Evolutionary conservation across 371 early-diverging fungal genomes (phyloP), one percentile per base, ranked within the genome.

Genomic region (Circinella minor): DNA sequence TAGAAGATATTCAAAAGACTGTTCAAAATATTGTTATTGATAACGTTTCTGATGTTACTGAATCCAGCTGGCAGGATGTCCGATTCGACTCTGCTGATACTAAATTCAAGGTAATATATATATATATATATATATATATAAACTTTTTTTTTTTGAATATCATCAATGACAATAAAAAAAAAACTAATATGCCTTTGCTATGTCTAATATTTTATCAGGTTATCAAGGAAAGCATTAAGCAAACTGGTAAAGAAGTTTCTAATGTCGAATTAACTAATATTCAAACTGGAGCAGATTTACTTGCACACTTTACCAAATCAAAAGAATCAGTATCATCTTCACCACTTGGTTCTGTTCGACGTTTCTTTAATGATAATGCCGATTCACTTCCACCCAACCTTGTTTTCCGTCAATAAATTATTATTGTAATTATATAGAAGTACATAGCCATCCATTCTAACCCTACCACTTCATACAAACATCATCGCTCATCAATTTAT

Each of bases 231-330:
- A 74, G 72, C 46, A 84, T 84, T 18, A 70, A 76, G 51, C 74
- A 80, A 66, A 72, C 76, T 10, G 84, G 84, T 27, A 77, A 75
- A 68, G 82, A 81, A 38, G 74, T 84, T 10, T 79, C 82, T 34
- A 80, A 80, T 61, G 55, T 68, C 55, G 65, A 78, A 63, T 67
- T 84, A 61, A 76, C 78, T 55, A 65, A 70, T 18, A 75, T 84
- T 10, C 59, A 73, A 17, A 75, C 79, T 14, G 79, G 71, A n/a
- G 61, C 65, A 3, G 81, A 81, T 62, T 61, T 81, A 36, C 55
- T 84, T 51, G 70, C 62, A 11, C 77, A 69, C 55, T 81, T 68
- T 74, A 57, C 61, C 61, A 36, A 66, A 65, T 27, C 66, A 60
- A 37, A 64, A 61, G 20, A 15, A 65, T 38, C 43, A 43, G 43